Conservation (phyloP, 2,329 filamentous ascomycete genomes). For the Colletotrichum liriopes region DNA sequence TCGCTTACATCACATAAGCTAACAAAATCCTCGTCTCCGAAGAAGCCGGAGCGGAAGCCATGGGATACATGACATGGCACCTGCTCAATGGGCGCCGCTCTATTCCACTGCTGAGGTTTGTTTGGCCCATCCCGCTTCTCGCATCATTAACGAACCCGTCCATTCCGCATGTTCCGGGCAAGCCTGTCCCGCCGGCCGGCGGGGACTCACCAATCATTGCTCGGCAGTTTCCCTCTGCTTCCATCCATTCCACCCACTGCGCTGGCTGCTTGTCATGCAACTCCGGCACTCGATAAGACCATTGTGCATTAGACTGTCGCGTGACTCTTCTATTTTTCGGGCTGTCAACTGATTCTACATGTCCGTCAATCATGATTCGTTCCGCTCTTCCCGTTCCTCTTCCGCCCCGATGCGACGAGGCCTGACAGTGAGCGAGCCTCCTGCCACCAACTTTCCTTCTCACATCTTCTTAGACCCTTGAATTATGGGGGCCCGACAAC, state of each 20-base stretch:
- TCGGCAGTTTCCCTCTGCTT: slow-evolving; percentile 21
- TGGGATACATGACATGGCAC: slow-evolving; percentile 19
- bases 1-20: slow-evolving; percentile 28
- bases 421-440: slow-evolving; percentile 5
- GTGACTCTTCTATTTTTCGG: slow-evolving; percentile 37
- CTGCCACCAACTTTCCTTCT: slow-evolving; percentile 1
- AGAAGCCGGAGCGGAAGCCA: slow-evolving; percentile 41
- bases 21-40: slow-evolving; percentile 29
- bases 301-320: slow-evolving; percentile 34
- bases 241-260: slow-evolving; percentile 7
- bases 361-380: slow-evolving; percentile 35
- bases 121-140: slow-evolving; percentile 14
- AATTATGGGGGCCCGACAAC: slow-evolving; percentile 18
- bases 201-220: slow-evolving; percentile 21
- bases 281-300: slow-evolving; percentile 12
- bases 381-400: slow-evolving; percentile 31
- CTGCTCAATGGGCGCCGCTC: slow-evolving; percentile 17
- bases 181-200: slow-evolving; percentile 8
- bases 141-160: slow-evolving; percentile 8
- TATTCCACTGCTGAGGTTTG: slow-evolving; percentile 17
- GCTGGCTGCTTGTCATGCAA: background rate
- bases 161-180: slow-evolving; percentile 40
- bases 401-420: slow-evolving; percentile 10
- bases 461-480: slow-evolving; percentile 1
- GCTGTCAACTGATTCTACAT: slow-evolving; percentile 26